Percentiles rank a stretch among this genome's conserved stretches.
Evolutionary conservation across 2,329 filamentous ascomycete genomes (phyloP).

Genomic region (Aspergillus vadensis): DNA sequence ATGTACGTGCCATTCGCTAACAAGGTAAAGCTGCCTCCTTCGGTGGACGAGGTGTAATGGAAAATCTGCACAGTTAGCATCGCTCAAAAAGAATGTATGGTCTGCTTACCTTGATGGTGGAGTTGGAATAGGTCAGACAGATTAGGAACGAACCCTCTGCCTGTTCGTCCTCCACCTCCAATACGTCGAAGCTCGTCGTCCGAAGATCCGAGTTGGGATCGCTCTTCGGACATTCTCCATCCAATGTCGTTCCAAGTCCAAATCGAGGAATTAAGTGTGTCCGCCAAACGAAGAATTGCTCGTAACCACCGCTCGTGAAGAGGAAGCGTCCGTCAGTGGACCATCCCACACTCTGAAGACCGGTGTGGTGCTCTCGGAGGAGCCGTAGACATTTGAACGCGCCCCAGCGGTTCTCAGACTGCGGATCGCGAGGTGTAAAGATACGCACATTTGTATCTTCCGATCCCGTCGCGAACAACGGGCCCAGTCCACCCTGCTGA

Average conservation of each 20-base stretch:
- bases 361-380: slow-evolving; percentile 76
- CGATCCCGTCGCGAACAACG: slow-evolving; percentile 65
- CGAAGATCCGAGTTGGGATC: slow-evolving; percentile 67
- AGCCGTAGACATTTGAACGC: slow-evolving; percentile 59
- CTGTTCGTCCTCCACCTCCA: slow-evolving; percentile 30
- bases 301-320: slow-evolving; percentile 82
- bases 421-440: slow-evolving; percentile 42
- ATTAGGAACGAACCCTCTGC: slow-evolving; percentile 55
- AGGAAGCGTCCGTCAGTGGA: slow-evolving; percentile 66
- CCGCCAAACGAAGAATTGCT: slow-evolving; percentile 88
- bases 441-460: slow-evolving; percentile 77
- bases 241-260: slow-evolving; percentile 55
- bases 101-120: slow-evolving; percentile 61
- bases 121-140: slow-evolving; percentile 81
- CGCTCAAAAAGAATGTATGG: background rate
- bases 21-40: slow-evolving; percentile 38
- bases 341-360: slow-evolving; percentile 81
- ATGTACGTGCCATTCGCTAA: slow-evolving; percentile 63
- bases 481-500: slow-evolving; percentile 15
- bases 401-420: slow-evolving; percentile 22
- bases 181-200: slow-evolving; percentile 75
- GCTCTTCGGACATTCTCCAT: slow-evolving; percentile 51
- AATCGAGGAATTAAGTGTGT: slow-evolving; percentile 58
- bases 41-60: slow-evolving; percentile 34
- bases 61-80: slow-evolving; percentile 47